Percentiles rank a stretch among this genome's conserved stretches.
phyloP scores from a whole-genome alignment of 495 filamentous ascomycete species.

The Tetracladium setigerum region DNA sequence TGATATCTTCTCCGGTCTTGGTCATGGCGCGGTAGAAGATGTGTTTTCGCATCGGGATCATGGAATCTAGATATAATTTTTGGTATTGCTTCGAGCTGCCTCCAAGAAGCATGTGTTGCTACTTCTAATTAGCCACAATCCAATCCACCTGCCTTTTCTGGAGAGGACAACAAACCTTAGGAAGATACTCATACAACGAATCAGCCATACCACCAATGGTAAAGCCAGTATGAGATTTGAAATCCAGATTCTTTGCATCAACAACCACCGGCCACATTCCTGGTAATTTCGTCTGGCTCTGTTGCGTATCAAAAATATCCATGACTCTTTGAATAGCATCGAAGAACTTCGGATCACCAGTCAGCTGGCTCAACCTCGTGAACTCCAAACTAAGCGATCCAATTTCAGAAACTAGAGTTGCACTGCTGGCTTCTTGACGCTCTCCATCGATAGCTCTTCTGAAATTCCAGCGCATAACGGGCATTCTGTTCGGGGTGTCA shows the following conservation, averaged over 20 bases:
- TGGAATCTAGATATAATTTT: conserved; percentile 61
- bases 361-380: conserved; percentile 84
- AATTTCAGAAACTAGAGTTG: conserved; percentile 43
- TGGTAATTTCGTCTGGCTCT: conserved; percentile 59
- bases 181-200: conserved; percentile 88
- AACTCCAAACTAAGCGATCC: conserved; percentile 90
- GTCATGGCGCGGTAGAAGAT: conserved; percentile 82
- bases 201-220: conserved; percentile 75
- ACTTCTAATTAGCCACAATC: too few species aligned
- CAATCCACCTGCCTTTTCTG: too few species aligned
- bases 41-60: too few species aligned
- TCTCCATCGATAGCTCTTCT: neutral
- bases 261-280: conserved; percentile 67
- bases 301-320: conserved; percentile 72
- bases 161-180: too few species aligned
- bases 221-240: conserved; percentile 32
- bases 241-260: conserved; percentile 16
- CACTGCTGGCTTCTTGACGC: conserved; percentile 40
- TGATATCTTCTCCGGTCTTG: conserved; percentile 60
- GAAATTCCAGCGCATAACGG: conserved; percentile 65
- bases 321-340: conserved; percentile 88
- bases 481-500: conserved; percentile 94
- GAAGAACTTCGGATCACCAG: conserved; percentile 78
- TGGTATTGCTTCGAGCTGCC: conserved; percentile 66
- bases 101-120: conserved; percentile 60